A percentile compares a stretch with the other conserved stretches of the same genome.
These are phyloP conservation scores for Saccharomycopsis fibuligera DNA, from an alignment of 805 yeast species.

Conservation along the genomic window DNA sequence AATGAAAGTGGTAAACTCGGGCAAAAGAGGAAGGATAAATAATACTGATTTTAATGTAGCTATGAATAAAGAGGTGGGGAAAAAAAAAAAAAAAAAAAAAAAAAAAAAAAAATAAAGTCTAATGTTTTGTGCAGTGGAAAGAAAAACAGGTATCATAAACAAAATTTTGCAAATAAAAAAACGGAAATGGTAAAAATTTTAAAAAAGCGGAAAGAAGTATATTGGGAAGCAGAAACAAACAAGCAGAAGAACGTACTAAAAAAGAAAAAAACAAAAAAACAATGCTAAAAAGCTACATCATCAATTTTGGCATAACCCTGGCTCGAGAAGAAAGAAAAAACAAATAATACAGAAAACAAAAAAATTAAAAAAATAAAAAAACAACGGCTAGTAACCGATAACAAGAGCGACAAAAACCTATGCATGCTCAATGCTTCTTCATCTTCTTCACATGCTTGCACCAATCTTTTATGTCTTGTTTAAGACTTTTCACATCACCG, in stretches of 20 bases:
- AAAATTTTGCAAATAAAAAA: too few relatives aligned
- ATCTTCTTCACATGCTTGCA: constrained; percentile 32
- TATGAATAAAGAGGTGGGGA: too few relatives aligned
- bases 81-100: too few relatives aligned
- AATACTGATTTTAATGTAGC: too few relatives aligned
- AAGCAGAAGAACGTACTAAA: not conserved
- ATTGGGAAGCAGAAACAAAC: not conserved
- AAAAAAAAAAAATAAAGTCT: too few relatives aligned
- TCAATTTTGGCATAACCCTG: not conserved
- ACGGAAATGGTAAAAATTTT: not conserved
- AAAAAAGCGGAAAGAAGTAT: not conserved
- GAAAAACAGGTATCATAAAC: too few relatives aligned
- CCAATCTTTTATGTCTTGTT: constrained; percentile 34
- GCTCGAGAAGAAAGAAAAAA: too few relatives aligned
- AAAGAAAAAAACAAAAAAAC: not conserved
- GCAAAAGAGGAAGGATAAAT: too few relatives aligned
- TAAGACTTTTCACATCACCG: constrained; percentile 25
- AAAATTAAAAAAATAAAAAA: not conserved
- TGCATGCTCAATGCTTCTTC: constrained; percentile 11
- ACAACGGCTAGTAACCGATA: not conserved
- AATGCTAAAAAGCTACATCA: too few relatives aligned
- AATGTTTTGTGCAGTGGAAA: too few relatives aligned
- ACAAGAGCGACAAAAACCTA: not conserved
- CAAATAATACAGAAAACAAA: not conserved
- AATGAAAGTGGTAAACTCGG: too few relatives aligned